Base-by-base conservation (phyloP, 2,329 filamentous ascomycete species). In the Botryotinia narcissicola region DNA sequence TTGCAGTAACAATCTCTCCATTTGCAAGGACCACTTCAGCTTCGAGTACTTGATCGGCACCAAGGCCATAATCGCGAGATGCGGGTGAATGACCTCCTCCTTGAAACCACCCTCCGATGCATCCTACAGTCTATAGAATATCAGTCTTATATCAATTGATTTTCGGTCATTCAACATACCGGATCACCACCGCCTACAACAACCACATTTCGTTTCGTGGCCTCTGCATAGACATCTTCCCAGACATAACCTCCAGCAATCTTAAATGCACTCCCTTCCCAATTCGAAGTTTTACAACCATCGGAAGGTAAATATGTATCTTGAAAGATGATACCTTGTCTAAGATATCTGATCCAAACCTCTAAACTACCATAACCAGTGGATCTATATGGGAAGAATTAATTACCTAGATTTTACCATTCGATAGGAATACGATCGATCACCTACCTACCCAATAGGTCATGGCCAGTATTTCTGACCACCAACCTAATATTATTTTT, bases 331-430 rank as follows among this genome's bases (percentile, higher is more conserved):
- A 76, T 74, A 8, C 75, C 75, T 40, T 68, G 68, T 35, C 83
- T 83, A 60, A 88, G 79, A 74, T 86, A 79, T 64, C 86, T 86
- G 0, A 83, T 84, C 87, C 86, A 88, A 29, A 82, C 80, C 70
- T 82, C 78, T 51, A 82, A 74, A 10, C 81, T 81, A 54, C 81
- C 77, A 29, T 78, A 77, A 29, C 81, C 78, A 61, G 78, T 77
- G 29, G 80, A 80, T 44, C 75, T 76, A 64, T 22, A 10, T 12
- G 5, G 48, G 57, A 44, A 64, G 35, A 25, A 29, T 67, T 35
- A 40, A 29, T 29, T 48, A 5, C 25, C 16, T 40, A 29, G 3
- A 10, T 70, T 82, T 42, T 82, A 51, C 37, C 4, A n/a, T n/a
- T 12, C 20, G 37, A 40, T 35, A 25, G 46, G 46, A 66, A 6